Conservation (phyloP, 176 grass and related monocot genomes). For the Paspalum vaginatum region DNA sequence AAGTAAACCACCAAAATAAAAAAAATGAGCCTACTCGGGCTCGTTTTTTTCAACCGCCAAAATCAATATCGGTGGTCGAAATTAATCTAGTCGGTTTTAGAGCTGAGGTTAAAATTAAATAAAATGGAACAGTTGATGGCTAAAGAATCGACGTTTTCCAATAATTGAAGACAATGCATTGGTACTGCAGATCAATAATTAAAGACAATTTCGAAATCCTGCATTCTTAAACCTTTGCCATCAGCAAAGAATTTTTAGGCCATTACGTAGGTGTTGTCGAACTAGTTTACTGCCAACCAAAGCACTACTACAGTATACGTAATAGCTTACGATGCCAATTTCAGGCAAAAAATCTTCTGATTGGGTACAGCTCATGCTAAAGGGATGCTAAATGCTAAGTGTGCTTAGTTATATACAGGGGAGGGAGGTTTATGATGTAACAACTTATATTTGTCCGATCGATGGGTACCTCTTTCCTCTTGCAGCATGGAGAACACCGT, state of each 20-base stretch:
- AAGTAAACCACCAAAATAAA: too few relatives aligned
- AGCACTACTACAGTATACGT: too few relatives aligned
- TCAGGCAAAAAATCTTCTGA: not conserved
- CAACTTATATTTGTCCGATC: not conserved
- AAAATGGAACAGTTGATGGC: too few relatives aligned
- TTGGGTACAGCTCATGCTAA: not conserved
- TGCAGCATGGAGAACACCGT: constrained; percentile 21
- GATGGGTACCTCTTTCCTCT: not conserved
- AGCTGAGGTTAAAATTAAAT: too few relatives aligned
- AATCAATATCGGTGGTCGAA: too few relatives aligned
- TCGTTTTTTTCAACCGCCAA: too few relatives aligned
- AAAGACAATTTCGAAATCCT: not conserved
- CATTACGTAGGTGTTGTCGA: not conserved
- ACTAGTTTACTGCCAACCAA: not conserved
- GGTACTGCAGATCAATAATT: not conserved
- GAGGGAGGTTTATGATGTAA: not conserved
- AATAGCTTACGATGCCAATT: too few relatives aligned
- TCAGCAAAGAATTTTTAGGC: not conserved
- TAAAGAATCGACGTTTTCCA: too few relatives aligned
- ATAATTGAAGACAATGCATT: too few relatives aligned
- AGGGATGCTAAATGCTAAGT: not conserved
- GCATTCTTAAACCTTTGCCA: not conserved
- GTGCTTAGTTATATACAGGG: not conserved
- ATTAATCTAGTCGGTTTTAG: too few relatives aligned
- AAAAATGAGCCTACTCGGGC: too few relatives aligned